Percentiles rank a stretch among this genome's conserved stretches.
Conservation (phyloP, 345 rosid genomes). For the Pugionium dolabratum region DNA sequence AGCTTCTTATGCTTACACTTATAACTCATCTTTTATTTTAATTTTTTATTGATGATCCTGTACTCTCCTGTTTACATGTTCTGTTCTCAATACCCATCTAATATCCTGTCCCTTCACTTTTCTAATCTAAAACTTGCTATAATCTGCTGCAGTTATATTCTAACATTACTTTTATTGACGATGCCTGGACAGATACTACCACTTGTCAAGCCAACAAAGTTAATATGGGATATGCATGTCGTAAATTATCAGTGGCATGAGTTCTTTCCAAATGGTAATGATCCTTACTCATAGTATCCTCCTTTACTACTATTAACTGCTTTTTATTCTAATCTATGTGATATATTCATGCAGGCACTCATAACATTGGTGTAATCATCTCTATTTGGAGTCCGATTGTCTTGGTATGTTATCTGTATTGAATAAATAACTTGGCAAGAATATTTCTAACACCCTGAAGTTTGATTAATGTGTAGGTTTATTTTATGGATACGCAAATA, state of each 20-base stretch:
- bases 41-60: slow-evolving; percentile 19
- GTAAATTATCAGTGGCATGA: slow-evolving; percentile 82
- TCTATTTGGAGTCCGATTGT: slow-evolving; percentile 93
- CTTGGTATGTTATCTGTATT: slow-evolving; percentile 60
- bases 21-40: neutral
- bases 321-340: slow-evolving; percentile 27
- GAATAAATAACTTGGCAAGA: slow-evolving; percentile 13
- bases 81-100: no score
- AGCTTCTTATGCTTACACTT: slow-evolving; percentile 26
- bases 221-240: slow-evolving; percentile 65
- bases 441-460: slow-evolving; percentile 23
- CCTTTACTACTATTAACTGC: slow-evolving; percentile 13
- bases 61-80: slow-evolving; percentile 12
- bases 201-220: slow-evolving; percentile 71
- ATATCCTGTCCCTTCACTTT: no score
- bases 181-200: slow-evolving; percentile 69
- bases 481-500: slow-evolving; percentile 93
- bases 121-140: neutral
- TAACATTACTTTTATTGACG: slow-evolving; percentile 26
- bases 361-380: slow-evolving; percentile 82
- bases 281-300: slow-evolving; percentile 1
- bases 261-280: slow-evolving; percentile 77
- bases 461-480: slow-evolving; percentile 58
- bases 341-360: slow-evolving; percentile 52
- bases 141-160: slow-evolving; percentile 14